Percentiles rank a stretch among this genome's conserved stretches.
These are phyloP conservation scores for Fusarium subglutinans DNA, from an alignment of 2,329 filamentous ascomycete genomes.

Conservation along the genomic window DNA sequence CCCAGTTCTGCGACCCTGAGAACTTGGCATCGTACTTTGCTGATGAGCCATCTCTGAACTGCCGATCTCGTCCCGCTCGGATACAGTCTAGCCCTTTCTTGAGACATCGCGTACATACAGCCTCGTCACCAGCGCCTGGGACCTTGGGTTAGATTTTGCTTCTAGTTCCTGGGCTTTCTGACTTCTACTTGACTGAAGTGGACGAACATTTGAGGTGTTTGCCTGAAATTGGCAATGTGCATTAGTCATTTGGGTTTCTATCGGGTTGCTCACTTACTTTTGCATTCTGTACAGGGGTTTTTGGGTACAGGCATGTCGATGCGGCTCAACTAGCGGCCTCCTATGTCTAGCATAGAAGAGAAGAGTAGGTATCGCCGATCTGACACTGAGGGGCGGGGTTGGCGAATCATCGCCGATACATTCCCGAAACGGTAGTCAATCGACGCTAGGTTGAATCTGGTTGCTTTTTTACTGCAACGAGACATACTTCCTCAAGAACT, in stretches of 20 bases:
- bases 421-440: background rate
- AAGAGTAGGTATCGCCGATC: slow-evolving; percentile 2
- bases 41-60: slow-evolving; percentile 31
- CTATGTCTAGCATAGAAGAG: background rate
- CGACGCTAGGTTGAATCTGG: background rate
- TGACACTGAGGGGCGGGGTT: background rate
- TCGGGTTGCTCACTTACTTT: background rate
- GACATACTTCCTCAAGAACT: no score
- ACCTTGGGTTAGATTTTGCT: accelerated
- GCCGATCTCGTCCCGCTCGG: slow-evolving; percentile 4
- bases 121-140: slow-evolving; percentile 17
- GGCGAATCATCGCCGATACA: background rate
- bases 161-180: background rate
- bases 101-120: slow-evolving; percentile 12
- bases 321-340: background rate
- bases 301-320: slow-evolving; percentile 19
- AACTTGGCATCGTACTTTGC: slow-evolving; percentile 40
- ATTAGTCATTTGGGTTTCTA: background rate
- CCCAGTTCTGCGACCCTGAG: slow-evolving; percentile 30
- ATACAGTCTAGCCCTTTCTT: slow-evolving; percentile 24
- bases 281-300: slow-evolving; percentile 35
- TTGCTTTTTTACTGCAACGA: no score
- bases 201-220: slow-evolving; percentile 39
- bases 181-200: background rate
- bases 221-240: background rate